Percentiles rank a stretch among this genome's conserved stretches.
Conservation (phyloP, 495 filamentous ascomycete species). For the Staphylotrichum tortipilum region DNA sequence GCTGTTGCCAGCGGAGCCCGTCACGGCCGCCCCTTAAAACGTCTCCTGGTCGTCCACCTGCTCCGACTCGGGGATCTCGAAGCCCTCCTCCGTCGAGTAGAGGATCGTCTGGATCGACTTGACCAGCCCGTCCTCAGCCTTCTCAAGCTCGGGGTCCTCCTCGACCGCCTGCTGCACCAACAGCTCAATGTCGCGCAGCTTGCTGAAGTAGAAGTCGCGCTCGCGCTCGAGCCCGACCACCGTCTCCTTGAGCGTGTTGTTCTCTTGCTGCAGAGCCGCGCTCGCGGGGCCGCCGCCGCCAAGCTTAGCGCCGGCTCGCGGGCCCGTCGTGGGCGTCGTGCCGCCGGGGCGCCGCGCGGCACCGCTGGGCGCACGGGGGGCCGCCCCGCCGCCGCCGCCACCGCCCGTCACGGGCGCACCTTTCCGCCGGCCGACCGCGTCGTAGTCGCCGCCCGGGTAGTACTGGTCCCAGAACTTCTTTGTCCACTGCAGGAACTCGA, state of each 20-base stretch:
- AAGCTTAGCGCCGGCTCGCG: constrained; percentile 39
- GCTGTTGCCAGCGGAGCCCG: too few species aligned
- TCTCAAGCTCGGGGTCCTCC: constrained; percentile 79
- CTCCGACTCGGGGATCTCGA: constrained; percentile 72
- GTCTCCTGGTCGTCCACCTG: constrained; percentile 65
- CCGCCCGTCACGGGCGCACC: constrained; percentile 53
- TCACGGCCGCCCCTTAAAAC: constrained; percentile 48
- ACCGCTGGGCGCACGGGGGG: constrained; percentile 38
- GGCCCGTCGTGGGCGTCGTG: constrained; percentile 63
- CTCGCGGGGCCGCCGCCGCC: constrained; percentile 48
- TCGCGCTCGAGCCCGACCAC: constrained; percentile 85
- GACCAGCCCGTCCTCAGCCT: constrained; percentile 81
- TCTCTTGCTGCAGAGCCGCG: constrained; percentile 70
- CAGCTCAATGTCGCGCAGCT: constrained; percentile 92
- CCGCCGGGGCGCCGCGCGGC: constrained; percentile 49
- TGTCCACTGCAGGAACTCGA: constrained; percentile 95
- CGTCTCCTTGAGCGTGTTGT: constrained; percentile 72
- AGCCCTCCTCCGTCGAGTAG: constrained; percentile 92
- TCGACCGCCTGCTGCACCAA: constrained; percentile 87
- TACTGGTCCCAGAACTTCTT: constrained; percentile 98
- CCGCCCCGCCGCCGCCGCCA: constrained; percentile 26
- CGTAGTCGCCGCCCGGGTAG: constrained; percentile 93
- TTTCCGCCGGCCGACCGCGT: constrained; percentile 77
- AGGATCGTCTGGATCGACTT: constrained; percentile 93
- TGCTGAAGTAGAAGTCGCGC: constrained; percentile 98